phyloP scores from a whole-genome alignment of 2,329 filamentous ascomycete genomes.

The Fusarium burgessii region DNA sequence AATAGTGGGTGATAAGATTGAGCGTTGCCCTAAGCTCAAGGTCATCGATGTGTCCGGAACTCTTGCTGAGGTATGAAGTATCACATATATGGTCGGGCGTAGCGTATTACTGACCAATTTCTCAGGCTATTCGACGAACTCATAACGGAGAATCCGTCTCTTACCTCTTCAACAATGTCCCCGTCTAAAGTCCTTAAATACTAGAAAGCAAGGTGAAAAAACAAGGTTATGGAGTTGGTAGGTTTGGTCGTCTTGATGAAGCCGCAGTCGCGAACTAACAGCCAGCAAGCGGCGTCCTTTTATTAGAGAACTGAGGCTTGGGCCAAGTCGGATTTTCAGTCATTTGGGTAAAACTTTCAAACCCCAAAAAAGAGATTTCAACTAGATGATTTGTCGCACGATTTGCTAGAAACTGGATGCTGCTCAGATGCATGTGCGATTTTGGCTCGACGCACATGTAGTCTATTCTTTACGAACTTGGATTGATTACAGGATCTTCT shows the following conservation, averaged over 20 bases:
- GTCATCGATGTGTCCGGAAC: slow-evolving; percentile 94
- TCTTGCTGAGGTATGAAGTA: slow-evolving; percentile 66
- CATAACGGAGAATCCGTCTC: slow-evolving; percentile 75
- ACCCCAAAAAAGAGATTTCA: slow-evolving; percentile 27
- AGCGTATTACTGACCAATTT: slow-evolving; percentile 14
- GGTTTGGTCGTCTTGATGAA: slow-evolving; percentile 14
- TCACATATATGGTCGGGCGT: background rate
- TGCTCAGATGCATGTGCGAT: slow-evolving; percentile 4
- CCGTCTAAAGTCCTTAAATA: slow-evolving; percentile 53
- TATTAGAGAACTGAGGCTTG: slow-evolving; percentile 39
- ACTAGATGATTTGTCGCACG: slow-evolving; percentile 20
- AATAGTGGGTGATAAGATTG: slow-evolving; percentile 78
- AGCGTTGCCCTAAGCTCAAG: slow-evolving; percentile 81
- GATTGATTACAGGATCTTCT: slow-evolving; percentile 10
- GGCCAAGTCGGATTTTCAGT: slow-evolving; percentile 26
- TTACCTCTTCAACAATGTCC: slow-evolving; percentile 76
- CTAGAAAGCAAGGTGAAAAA: slow-evolving; percentile 21
- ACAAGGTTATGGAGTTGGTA: slow-evolving; percentile 45
- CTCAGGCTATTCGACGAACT: slow-evolving; percentile 74
- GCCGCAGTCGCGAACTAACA: slow-evolving; percentile 27
- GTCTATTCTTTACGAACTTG: slow-evolving; percentile 9
- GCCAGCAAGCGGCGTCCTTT: slow-evolving; percentile 35
- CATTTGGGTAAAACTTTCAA: slow-evolving; percentile 32
- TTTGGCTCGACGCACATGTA: slow-evolving; percentile 11
- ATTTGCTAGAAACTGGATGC: slow-evolving; percentile 11